Evolutionary conservation across 192 early-diverging fungal genomes (phyloP), one percentile per base, ranked within the genome.

Genomic region (Mortierella claussenii): DNA sequence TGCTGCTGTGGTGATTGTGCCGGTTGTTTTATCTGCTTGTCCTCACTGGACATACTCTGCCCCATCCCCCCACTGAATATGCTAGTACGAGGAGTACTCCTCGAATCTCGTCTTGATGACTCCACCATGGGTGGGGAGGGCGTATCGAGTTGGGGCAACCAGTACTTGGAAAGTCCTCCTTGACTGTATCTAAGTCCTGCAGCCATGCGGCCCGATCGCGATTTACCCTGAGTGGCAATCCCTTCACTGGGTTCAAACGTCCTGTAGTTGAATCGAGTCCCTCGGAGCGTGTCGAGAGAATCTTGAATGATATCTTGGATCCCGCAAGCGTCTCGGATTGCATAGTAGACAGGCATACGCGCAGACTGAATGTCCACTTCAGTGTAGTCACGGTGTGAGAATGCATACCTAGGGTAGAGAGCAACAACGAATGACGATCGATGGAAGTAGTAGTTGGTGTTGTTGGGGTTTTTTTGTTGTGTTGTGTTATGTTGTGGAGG

Each of bases 231-330:
- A 55, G 68, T 82, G 20, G 87, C 86, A 26, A 82, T 81, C 47
- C 88, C 87, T 40, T 87, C 91, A 1, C 85, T 81, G 1, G 91
- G 87, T 36, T 92, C 92, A 85, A 94, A 93, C 13, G 91, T 82
- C 55, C 84, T 62, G 81, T 93, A 93, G 24, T 80, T 93, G 80
- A 95, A 95, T 21, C 82, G 82, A 10, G 90, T 87, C 0, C 94
- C 94, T n/a, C 85, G 79, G 61, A 92, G 83, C 4, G 94, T 93
- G 56, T 92, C 91, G 26, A 86, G 65, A 0, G 90, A 87, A 60
- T 98, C 96, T 60, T 91, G 79, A n/a, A 94, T 46, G 17, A 98
- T 88, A 56, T 98, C 96, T 55, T 89, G 86, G 28, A 94, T 62
- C 0, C 96, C 95, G 42, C 93, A 55, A 2, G 91, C 89, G 53